Evolutionary conservation across 2,329 filamentous ascomycete genomes (phyloP).

Genomic region (Akanthomyces muscarius): DNA sequence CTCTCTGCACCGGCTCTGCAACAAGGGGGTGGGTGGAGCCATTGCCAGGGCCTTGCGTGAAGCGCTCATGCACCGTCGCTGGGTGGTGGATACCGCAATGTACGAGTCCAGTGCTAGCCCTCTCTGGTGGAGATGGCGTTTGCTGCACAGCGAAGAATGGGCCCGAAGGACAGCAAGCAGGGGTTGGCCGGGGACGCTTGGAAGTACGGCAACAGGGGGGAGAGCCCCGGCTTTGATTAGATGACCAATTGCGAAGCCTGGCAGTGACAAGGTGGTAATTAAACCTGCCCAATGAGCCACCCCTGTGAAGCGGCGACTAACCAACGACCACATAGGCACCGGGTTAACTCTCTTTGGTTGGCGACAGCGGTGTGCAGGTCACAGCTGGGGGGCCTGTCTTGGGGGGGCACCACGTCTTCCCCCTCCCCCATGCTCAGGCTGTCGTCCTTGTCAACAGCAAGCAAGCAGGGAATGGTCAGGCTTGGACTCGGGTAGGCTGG

Average conservation of each 20-base stretch:
- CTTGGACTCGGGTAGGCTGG: constrained; percentile 8
- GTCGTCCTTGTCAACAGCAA: neutral
- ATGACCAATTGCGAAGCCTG: constrained; percentile 44
- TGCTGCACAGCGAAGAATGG: constrained; percentile 13
- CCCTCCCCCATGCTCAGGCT: constrained; percentile 5
- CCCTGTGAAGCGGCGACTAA: constrained; percentile 42
- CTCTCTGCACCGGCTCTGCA: neutral
- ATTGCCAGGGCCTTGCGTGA: neutral
- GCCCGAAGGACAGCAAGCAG: constrained; percentile 19
- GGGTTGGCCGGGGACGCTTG: constrained; percentile 44
- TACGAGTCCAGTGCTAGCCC: constrained; percentile 4
- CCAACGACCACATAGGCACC: constrained; percentile 16
- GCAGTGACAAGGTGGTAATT: constrained; percentile 29
- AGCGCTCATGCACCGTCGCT: constrained; percentile 10
- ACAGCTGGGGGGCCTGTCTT: constrained; percentile 10
- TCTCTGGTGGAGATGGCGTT: constrained; percentile 16
- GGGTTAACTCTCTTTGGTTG: constrained; percentile 15
- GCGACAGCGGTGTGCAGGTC: constrained; percentile 20
- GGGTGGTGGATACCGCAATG: constrained; percentile 10
- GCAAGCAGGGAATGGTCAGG: neutral
- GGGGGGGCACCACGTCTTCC: constrained; percentile 27
- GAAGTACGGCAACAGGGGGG: constrained; percentile 49
- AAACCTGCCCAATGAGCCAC: constrained; percentile 49
- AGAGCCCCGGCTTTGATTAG: constrained; percentile 44
- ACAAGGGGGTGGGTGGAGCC: constrained; percentile 3